Percentiles rank a stretch among this genome's conserved stretches.
Conservation (phyloP, 177 flowering plant species). For the Vitis hybrid region DNA sequence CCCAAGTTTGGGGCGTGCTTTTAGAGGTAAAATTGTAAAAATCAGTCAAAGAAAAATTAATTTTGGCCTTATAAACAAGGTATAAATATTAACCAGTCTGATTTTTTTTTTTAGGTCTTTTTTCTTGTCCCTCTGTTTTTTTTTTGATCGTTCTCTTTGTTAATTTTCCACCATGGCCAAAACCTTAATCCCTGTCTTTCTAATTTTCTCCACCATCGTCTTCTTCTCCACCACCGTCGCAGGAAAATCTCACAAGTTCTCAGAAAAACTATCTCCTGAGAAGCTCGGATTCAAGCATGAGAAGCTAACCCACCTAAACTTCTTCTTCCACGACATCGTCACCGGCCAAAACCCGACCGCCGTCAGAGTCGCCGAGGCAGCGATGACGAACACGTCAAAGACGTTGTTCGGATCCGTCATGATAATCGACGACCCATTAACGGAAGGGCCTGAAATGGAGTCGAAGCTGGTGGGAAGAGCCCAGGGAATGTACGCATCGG, state of each 20-base stretch:
- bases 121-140: neutral
- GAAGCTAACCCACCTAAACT: slow-evolving; percentile 21
- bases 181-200: neutral
- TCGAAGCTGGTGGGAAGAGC: slow-evolving; percentile 25
- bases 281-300: slow-evolving; percentile 1
- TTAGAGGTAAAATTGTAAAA: neutral
- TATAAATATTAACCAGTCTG: neutral
- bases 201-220: neutral
- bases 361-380: slow-evolving; percentile 12
- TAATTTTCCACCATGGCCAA: neutral
- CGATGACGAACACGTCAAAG: slow-evolving; percentile 11
- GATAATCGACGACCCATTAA: neutral
- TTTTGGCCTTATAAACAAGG: neutral
- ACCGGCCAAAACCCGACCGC: slow-evolving; percentile 17
- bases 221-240: neutral
- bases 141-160: neutral
- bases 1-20: neutral
- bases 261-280: neutral
- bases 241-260: neutral
- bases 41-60: neutral
- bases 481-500: slow-evolving; percentile 21
- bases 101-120: neutral
- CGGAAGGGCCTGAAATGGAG: slow-evolving; percentile 5
- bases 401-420: slow-evolving; percentile 22
- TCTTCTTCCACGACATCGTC: slow-evolving; percentile 28